phyloP scores from a whole-genome alignment of 192 early-diverging fungal species.

The Neocallimastix lanati region DNA sequence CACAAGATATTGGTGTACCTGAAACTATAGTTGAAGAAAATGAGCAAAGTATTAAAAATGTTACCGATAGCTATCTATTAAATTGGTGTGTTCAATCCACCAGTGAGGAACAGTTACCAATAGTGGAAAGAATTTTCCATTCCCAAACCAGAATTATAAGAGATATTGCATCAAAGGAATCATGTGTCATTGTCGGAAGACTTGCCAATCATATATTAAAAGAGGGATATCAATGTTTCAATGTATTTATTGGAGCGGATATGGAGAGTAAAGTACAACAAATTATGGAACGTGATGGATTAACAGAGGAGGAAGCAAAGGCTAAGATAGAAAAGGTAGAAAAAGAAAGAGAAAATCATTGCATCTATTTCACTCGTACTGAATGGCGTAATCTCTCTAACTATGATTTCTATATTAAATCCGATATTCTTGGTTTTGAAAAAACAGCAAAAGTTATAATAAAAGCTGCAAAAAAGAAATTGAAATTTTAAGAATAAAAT shows the following conservation, averaged over 20 bases:
- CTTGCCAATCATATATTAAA: background rate
- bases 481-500: background rate
- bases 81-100: background rate
- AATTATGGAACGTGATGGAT: background rate
- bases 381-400: background rate
- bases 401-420: background rate
- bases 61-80: background rate
- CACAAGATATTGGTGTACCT: background rate
- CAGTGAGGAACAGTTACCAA: background rate
- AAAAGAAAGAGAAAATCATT: background rate
- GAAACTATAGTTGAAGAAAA: background rate
- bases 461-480: background rate
- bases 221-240: background rate
- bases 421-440: background rate
- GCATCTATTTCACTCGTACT: background rate
- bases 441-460: background rate
- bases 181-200: background rate
- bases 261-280: background rate
- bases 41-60: background rate
- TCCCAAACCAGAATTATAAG: background rate
- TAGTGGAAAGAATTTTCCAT: background rate
- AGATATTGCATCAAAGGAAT: background rate
- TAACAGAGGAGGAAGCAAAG: background rate
- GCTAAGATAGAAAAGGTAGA: background rate
- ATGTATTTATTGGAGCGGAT: background rate